Conservation (phyloP, 768 basidiomycete species). For the Heimioporus sp. region DNA sequence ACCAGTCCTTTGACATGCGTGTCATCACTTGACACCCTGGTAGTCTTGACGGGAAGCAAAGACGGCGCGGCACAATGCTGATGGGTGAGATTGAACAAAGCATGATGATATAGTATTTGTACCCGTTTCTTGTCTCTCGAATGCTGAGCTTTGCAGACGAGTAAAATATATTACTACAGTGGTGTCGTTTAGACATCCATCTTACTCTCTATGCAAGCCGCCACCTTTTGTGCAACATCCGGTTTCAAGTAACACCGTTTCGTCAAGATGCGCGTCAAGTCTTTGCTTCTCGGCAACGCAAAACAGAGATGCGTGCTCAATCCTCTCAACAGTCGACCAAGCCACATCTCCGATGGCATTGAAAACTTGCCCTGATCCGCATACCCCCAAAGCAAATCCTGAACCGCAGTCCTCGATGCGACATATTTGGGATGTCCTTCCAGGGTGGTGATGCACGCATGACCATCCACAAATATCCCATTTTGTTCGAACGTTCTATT, state of each 20-base stretch:
- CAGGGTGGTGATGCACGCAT: conserved; percentile 31
- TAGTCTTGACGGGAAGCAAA: conserved; percentile 90
- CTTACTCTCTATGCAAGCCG: conserved; percentile 19
- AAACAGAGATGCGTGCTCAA: conserved; percentile 16
- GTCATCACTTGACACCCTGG: conserved; percentile 2
- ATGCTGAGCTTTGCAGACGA: background rate
- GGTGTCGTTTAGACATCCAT: conserved; percentile 6
- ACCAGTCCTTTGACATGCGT: background rate
- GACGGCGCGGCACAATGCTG: conserved; percentile 87
- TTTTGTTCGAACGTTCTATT: conserved; percentile 12
- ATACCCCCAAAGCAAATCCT: conserved; percentile 19
- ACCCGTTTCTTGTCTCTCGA: background rate
- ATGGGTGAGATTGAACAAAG: conserved; percentile 86
- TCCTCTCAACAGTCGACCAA: conserved; percentile 16
- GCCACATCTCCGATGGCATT: conserved; percentile 23
- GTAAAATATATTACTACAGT: conserved; percentile 4
- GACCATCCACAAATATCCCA: conserved; percentile 19
- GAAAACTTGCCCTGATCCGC: conserved; percentile 24
- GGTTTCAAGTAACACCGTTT: conserved; percentile 24
- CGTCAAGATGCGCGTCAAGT: conserved; percentile 20
- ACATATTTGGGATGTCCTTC: conserved; percentile 19
- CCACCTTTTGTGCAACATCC: conserved; percentile 23
- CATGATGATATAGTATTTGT: conserved; percentile 37
- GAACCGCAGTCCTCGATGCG: conserved; percentile 18
- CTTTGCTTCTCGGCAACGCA: conserved; percentile 17